phyloP scores from a whole-genome alignment of 1,284 basidiomycete species.

The Trichosporon inkin region DNA sequence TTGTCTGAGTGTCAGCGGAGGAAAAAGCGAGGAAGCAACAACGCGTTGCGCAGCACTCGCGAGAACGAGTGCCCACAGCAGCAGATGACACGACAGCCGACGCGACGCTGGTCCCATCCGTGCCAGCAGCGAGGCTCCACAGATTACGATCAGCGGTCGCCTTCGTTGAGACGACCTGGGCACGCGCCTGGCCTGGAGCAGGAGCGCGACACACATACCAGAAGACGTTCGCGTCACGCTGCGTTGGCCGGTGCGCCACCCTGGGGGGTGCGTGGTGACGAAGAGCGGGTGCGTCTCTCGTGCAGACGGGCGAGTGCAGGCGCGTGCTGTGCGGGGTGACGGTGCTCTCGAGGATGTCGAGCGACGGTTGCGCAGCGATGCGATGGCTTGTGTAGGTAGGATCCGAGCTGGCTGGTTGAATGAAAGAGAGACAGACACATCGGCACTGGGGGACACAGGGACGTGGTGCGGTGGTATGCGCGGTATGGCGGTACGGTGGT shows the following conservation, averaged over 20 bases:
- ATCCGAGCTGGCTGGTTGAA: neutral
- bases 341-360: neutral
- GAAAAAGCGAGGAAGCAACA: neutral
- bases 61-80: neutral
- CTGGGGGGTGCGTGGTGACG: neutral
- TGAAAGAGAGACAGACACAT: neutral
- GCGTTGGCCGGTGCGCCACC: conserved; percentile 4
- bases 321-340: neutral
- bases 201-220: neutral
- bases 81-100: neutral
- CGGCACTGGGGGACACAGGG: neutral
- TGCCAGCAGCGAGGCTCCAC: neutral
- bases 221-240: conserved; percentile 4
- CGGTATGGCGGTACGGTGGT: no score
- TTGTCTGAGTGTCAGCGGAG: neutral
- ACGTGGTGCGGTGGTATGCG: neutral
- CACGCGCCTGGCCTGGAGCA: neutral
- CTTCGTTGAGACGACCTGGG: neutral
- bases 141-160: neutral
- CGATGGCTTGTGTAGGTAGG: neutral
- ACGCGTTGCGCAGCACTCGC: neutral
- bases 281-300: neutral
- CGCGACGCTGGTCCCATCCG: neutral
- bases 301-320: neutral
- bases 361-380: neutral